Conservation (phyloP, 2,329 filamentous ascomycete species). For the Colletotrichum tabaci region DNA sequence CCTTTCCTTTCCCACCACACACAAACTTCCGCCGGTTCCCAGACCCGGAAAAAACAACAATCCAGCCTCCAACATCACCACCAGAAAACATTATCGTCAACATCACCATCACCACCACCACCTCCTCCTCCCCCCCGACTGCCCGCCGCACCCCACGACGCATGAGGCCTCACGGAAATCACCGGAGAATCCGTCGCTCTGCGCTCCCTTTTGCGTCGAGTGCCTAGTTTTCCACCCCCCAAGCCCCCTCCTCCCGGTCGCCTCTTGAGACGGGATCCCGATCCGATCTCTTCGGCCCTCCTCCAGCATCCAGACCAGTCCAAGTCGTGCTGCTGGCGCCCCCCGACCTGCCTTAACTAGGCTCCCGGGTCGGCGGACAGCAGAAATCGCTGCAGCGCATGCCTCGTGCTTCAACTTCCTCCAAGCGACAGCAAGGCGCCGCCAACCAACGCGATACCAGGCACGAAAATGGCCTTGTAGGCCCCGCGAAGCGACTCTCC, state of each 20-base stretch:
- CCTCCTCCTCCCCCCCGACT: conserved; percentile 1
- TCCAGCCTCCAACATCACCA: conserved; percentile 24
- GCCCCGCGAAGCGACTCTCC: conserved; percentile 59
- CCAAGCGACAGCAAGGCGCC: conserved; percentile 75
- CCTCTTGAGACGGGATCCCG: conserved; percentile 34
- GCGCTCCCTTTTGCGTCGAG: conserved; percentile 37
- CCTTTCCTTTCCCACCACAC: conserved; percentile 17
- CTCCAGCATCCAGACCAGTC: conserved; percentile 39
- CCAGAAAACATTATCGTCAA: background rate
- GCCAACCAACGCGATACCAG: conserved; percentile 78
- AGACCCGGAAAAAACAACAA: conserved; percentile 28
- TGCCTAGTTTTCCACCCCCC: conserved; percentile 34
- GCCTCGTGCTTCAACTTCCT: conserved; percentile 72
- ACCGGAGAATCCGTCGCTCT: conserved; percentile 25
- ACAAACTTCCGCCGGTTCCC: conserved; percentile 24
- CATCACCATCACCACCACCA: conserved; percentile 1
- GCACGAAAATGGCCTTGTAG: conserved; percentile 91
- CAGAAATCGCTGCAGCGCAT: conserved; percentile 63
- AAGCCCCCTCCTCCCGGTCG: conserved; percentile 41
- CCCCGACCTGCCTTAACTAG: conserved; percentile 49
- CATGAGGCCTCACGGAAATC: conserved; percentile 34
- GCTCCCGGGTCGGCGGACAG: conserved; percentile 55
- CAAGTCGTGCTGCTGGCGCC: conserved; percentile 53
- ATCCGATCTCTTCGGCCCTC: background rate
- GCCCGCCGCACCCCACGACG: conserved; percentile 25